Conservation (phyloP, 176 grass and related monocot genomes). For the Zea luxurians region DNA sequence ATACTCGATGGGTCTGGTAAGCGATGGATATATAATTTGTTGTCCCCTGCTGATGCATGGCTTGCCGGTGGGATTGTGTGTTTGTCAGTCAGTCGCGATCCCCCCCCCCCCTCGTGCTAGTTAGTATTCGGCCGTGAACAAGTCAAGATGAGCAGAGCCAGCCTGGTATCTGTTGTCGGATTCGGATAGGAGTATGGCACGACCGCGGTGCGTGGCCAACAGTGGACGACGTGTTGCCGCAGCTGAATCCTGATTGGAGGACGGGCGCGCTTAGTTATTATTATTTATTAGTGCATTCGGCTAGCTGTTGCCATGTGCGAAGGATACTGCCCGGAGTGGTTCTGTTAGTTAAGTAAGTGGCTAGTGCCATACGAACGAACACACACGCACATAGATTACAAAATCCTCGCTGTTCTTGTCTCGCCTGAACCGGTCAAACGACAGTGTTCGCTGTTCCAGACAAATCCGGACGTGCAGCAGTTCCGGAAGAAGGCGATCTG, state of each 20-base stretch:
- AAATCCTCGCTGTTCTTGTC: conserved; percentile 9
- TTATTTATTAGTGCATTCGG: not conserved
- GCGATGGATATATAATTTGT: not conserved
- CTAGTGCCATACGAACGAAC: not conserved
- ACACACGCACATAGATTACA: not conserved
- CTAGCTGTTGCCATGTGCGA: not conserved
- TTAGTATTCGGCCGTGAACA: no score
- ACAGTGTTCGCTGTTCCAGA: conserved; percentile 7
- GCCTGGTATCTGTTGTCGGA: no score
- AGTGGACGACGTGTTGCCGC: no score
- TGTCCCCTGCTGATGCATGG: not conserved
- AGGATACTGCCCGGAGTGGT: conserved; percentile 33
- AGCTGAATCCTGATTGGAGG: no score
- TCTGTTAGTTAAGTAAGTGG: conserved; percentile 18
- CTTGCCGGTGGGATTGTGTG: not conserved
- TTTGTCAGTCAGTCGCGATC: no score
- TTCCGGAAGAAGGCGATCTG: not conserved
- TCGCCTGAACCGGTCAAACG: conserved; percentile 48
- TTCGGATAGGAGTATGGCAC: no score
- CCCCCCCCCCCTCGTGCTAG: no score
- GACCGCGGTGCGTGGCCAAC: no score
- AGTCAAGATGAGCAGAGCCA: no score
- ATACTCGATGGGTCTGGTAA: not conserved
- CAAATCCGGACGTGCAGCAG: not conserved
- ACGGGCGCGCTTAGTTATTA: no score